Base-by-base conservation (phyloP, 306 rosid species). In the Alnus glutinosa region DNA sequence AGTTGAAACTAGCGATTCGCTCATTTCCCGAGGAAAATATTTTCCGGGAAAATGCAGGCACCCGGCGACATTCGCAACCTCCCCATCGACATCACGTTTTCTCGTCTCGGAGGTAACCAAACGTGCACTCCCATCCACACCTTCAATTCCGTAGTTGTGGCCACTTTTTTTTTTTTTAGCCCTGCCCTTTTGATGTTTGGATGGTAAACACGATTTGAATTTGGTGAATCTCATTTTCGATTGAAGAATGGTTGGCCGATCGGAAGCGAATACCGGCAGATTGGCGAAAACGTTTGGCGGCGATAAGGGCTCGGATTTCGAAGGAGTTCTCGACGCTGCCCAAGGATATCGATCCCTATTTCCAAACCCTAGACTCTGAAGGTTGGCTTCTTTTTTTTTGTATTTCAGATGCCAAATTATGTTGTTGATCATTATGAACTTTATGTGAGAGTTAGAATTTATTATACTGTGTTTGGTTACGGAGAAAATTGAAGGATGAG, bases 241-340 rank as follows among this genome's bases (percentile, higher is more conserved):
- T 86, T 85, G 72, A 81, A 94, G 98, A 92, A 79, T 94, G 98
- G 97, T 80, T 94, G 86, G 89, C 88, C 73, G 98, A 94, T 90
- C 97, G 98, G 79, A 94, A 91, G 87, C 87, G 95, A 72, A 84
- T 92, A 39, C 95, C 97, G 0, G 83, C 89, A 9, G 98, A 94
- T 85, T 94, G 97, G 97, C 88, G 97, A 51, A 94, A 94, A 75
- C 86, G 90, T n/a, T 83, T 94, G 74, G 88, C 88, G 7, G 91
- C 88, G 7, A 81, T 88, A 71, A 91, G 90, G 80, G 89, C 87
- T 80, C 91, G 89, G 48, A 91, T 92, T 37, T 87, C 92, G 15
- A 94, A 87, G 87, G 97, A 94, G 61, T 91, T 91, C 50, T 76
- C 89, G 11, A 82, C 91, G 14, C 91, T 94, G 55, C 97, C 98